Percentiles rank a stretch among this genome's conserved stretches.
These are phyloP conservation scores for Agarophyton chilense DNA, from an alignment of 23 red algal genomes.

Conservation along the genomic window DNA sequence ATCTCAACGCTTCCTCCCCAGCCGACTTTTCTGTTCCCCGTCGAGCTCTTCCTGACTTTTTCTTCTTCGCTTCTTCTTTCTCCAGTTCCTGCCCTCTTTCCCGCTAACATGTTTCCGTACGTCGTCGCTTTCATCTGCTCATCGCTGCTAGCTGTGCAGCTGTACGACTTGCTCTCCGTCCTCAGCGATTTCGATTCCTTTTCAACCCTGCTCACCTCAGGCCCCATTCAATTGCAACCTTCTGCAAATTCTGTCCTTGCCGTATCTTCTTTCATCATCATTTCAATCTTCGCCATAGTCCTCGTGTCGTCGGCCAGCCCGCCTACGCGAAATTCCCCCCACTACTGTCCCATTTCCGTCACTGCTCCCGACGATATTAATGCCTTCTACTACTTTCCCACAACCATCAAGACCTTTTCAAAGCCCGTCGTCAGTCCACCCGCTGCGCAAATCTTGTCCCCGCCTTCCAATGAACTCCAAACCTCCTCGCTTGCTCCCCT, in stretches of 20 bases:
- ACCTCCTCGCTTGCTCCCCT: background rate
- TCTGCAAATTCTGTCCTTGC: conserved; percentile 1
- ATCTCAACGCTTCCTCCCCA: no score
- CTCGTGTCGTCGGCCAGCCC: background rate
- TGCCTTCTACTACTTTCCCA: background rate
- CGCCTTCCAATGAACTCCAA: background rate
- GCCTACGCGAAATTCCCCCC: background rate
- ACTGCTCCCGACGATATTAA: conserved; percentile 20
- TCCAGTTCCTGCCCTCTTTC: background rate
- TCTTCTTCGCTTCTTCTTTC: background rate
- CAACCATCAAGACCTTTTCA: background rate
- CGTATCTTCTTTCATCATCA: background rate
- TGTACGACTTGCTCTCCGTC: background rate
- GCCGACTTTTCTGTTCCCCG: no score
- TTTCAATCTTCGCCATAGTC: conserved; percentile 9
- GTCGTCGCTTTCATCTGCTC: background rate
- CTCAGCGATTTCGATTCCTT: background rate
- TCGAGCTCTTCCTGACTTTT: background rate
- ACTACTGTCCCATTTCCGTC: background rate
- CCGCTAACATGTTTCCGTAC: background rate
- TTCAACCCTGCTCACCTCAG: background rate
- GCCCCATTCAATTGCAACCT: background rate
- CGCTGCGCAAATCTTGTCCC: background rate
- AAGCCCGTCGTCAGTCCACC: background rate
- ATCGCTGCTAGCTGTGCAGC: background rate